These are phyloP conservation scores for Aspergillus hiratsukae DNA, from an alignment of 2,329 filamentous ascomycete genomes.

Conservation along the genomic window DNA sequence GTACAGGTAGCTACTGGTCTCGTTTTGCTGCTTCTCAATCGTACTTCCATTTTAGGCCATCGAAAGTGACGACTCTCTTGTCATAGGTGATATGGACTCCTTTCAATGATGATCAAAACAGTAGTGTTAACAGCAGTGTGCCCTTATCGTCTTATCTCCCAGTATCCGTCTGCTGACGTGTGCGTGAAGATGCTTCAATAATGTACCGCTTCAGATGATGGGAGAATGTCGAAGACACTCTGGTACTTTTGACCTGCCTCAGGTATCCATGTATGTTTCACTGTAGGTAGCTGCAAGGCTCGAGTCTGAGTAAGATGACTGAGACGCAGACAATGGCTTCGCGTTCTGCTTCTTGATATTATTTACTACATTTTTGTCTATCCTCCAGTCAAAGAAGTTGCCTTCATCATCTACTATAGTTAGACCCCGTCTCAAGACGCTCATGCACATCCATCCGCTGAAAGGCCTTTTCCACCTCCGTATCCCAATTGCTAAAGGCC, in stretches of 20 bases:
- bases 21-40: conserved; percentile 8
- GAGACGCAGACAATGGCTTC: not conserved
- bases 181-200: not conserved
- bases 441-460: conserved; percentile 59
- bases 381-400: not conserved
- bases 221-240: no score
- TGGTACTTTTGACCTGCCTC: not conserved
- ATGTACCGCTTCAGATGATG: not conserved
- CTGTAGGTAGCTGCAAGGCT: not conserved
- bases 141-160: not conserved
- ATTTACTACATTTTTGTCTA: not conserved
- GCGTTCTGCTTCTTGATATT: not conserved
- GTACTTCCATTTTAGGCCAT: conserved; percentile 40
- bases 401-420: not conserved
- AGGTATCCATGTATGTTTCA: not conserved
- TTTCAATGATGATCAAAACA: not conserved
- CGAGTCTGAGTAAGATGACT: no score
- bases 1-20: not conserved
- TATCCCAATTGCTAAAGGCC: conserved; percentile 70
- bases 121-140: not conserved
- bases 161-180: not conserved
- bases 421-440: conserved; percentile 14
- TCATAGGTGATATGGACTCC: not conserved
- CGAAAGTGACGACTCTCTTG: conserved; percentile 32
- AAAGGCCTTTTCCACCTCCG: conserved; percentile 67